Base-by-base conservation (phyloP, 495 filamentous ascomycete genomes). In the Hypomontagnella monticulosa region DNA sequence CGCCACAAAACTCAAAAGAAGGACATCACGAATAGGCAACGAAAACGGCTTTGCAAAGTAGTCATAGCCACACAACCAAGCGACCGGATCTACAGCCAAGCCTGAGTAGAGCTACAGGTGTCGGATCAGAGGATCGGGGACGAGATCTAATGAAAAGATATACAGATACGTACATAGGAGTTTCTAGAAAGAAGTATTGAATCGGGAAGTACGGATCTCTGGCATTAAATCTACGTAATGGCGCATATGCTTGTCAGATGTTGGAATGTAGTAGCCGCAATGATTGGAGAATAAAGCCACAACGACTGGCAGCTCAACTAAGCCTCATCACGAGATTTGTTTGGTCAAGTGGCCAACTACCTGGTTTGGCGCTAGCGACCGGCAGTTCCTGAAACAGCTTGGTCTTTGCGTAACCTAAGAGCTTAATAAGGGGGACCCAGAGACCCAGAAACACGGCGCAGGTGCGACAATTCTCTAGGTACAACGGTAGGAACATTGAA, bases 331-430 rank as follows among this genome's bases (percentile, higher is more conserved):
- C n/a, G 33, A 2, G 18, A 51, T 15, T 50, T 12, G 20, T 42
- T 42, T 40, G 3, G 1, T 55, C 27, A 19, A 18, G 65, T 54
- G 58, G 52, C 47, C 58, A 37, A 34, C 50, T 38, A 19, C 3
- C 12, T 9, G 33, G 23, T 51, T 43, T 30, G 40, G 40, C 34
- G 53, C 58, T 59, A 68, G 44, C 36, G 38, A 18, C 53, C 65
- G 58, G 65, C 58, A 68, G 58, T 68, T 63, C 58, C 33, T 62
- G 58, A 68, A 68, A 62, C 58, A 59, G n/a, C 54, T 68, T 3
- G 48, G 65, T 59, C 58, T 43, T 40, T 54, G 65, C 58, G 58
- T 49, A 15, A 59, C 49, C 23, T 58, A 33, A 42, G 42, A 58
- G 58, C 46, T 57, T 53, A 57, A 38, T 66, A 27, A 33, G 4